Evolutionary conservation across 176 grass and related monocot species (phyloP).

Genomic region (Metroxylon sagu): DNA sequence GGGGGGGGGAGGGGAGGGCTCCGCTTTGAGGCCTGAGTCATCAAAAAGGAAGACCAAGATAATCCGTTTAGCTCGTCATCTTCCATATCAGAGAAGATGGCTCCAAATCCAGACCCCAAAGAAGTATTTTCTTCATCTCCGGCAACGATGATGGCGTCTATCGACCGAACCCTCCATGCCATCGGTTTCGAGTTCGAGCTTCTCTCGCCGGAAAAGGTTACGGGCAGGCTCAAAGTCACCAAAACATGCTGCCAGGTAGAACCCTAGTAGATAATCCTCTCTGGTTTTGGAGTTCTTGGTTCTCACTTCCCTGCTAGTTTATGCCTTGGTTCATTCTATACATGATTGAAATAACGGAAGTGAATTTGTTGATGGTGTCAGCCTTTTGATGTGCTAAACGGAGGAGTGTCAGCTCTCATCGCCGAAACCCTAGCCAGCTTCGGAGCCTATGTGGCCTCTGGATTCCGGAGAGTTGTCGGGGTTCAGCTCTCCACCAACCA

Average conservation of each 20-base stretch:
- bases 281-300: too few species aligned
- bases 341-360: not conserved
- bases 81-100: too few species aligned
- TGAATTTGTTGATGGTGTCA: not conserved
- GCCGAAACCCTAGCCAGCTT: slow-evolving; percentile 62
- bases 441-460: slow-evolving; percentile 48
- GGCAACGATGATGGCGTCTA: not conserved
- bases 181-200: slow-evolving; percentile 57
- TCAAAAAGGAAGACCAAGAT: too few species aligned
- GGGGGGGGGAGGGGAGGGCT: too few species aligned
- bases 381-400: slow-evolving; percentile 71
- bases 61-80: too few species aligned
- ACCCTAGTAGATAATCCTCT: too few species aligned
- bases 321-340: not conserved
- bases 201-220: slow-evolving; percentile 44
- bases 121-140: not conserved
- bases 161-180: slow-evolving; percentile 49
- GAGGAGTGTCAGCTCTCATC: slow-evolving; percentile 71
- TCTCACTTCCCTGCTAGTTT: too few species aligned
- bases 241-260: slow-evolving; percentile 68
- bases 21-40: too few species aligned
- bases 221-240: slow-evolving; percentile 62
- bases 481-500: slow-evolving; percentile 86
- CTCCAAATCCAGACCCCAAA: too few species aligned
- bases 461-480: slow-evolving; percentile 44